Percentiles rank a stretch among this genome's conserved stretches.
Evolutionary conservation across 2,329 filamentous ascomycete genomes (phyloP).

Genomic region (Fusarium torreyae): DNA sequence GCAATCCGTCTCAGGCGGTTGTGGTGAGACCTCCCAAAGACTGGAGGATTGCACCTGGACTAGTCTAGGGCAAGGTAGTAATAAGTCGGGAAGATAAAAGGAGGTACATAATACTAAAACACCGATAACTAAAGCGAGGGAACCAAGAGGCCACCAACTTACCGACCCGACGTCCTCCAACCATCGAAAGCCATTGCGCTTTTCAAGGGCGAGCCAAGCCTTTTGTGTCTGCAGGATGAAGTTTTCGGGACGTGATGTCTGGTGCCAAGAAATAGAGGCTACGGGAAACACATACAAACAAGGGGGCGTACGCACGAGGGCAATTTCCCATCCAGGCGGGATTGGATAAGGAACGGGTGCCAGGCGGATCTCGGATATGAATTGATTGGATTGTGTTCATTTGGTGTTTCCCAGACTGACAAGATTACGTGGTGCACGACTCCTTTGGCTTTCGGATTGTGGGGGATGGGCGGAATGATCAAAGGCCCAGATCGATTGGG

Average conservation of each 20-base stretch:
- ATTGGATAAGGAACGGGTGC: neutral
- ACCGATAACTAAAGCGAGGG: neutral
- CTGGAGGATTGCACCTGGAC: neutral
- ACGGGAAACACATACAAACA: conserved; percentile 1
- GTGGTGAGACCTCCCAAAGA: conserved; percentile 13
- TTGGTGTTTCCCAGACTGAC: neutral
- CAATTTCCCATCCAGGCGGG: conserved; percentile 30
- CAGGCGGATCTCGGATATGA: neutral
- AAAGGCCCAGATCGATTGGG: neutral
- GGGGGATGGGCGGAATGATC: conserved; percentile 1
- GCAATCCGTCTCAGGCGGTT: conserved; percentile 8
- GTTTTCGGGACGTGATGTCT: conserved; percentile 7
- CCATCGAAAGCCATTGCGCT: conserved; percentile 1
- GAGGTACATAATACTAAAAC: neutral
- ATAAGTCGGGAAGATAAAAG: neutral
- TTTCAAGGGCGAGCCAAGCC: conserved; percentile 24
- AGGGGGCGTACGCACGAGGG: conserved; percentile 25
- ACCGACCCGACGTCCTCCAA: neutral
- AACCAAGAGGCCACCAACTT: conserved; percentile 7
- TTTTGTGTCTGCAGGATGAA: conserved; percentile 23
- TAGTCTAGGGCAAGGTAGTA: neutral
- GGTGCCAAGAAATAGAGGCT: conserved; percentile 6
- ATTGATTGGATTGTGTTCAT: conserved; percentile 3
- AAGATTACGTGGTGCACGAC: neutral
- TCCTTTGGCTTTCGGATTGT: conserved; percentile 6